phyloP scores from a whole-genome alignment of 1,284 basidiomycete species.

The Nidula niveotomentosa region DNA sequence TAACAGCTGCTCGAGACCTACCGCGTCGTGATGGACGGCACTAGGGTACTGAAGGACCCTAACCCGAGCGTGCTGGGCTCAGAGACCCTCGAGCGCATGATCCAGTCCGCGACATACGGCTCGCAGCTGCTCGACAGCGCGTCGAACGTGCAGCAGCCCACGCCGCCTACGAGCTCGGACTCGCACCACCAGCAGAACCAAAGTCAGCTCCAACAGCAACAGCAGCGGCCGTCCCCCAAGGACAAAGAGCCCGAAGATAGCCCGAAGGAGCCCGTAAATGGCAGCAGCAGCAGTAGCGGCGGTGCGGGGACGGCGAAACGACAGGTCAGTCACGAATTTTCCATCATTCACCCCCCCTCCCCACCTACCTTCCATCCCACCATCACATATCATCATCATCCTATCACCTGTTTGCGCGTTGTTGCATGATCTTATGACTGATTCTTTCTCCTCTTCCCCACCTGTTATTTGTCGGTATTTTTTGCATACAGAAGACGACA shows the following conservation, averaged over 20 bases:
- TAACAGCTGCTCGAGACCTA: slow-evolving; percentile 29
- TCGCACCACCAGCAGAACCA: too few relatives aligned
- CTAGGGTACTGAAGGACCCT: slow-evolving; percentile 8
- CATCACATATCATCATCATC: slow-evolving; percentile 4
- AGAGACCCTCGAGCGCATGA: slow-evolving; percentile 36
- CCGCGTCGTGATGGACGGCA: slow-evolving; percentile 23
- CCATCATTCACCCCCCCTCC: neutral
- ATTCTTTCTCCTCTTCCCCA: too few relatives aligned
- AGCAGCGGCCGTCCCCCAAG: slow-evolving; percentile 4
- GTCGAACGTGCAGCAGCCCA: slow-evolving; percentile 3
- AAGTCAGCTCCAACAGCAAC: too few relatives aligned
- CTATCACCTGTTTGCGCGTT: slow-evolving; percentile 11
- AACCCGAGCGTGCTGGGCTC: slow-evolving; percentile 5
- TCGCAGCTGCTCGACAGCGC: slow-evolving; percentile 47
- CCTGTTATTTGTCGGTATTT: slow-evolving; percentile 2
- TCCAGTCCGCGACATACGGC: slow-evolving; percentile 47
- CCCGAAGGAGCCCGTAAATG: slow-evolving; percentile 10
- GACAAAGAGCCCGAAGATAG: slow-evolving; percentile 11
- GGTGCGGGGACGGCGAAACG: slow-evolving; percentile 19
- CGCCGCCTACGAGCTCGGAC: slow-evolving; percentile 1
- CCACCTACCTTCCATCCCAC: neutral
- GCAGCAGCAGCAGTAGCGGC: neutral
- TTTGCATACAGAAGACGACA: slow-evolving; percentile 37
- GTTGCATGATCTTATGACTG: neutral
- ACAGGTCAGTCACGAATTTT: slow-evolving; percentile 34